Percentiles rank a stretch among this genome's conserved stretches.
phyloP scores from a whole-genome alignment of 2,329 filamentous ascomycete species.

The Teratosphaeria zuluensis region DNA sequence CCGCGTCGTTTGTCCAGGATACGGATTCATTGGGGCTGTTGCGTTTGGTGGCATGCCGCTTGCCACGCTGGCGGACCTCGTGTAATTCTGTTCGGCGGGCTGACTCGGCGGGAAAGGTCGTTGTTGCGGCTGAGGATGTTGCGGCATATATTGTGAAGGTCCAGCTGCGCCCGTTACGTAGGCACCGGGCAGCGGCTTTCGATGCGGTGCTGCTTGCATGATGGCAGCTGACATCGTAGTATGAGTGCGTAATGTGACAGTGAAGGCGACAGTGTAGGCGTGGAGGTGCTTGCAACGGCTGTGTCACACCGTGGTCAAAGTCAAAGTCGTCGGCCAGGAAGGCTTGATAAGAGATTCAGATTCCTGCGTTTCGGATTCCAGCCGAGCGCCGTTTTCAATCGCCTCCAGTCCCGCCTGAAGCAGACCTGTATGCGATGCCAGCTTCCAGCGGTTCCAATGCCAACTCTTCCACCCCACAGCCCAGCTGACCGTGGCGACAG shows the following conservation, averaged over 20 bases:
- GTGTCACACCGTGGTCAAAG: neutral
- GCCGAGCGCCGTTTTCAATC: neutral
- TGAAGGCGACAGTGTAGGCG: neutral
- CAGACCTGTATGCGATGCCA: neutral
- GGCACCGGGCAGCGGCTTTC: slow-evolving; percentile 8
- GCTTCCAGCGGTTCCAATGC: neutral
- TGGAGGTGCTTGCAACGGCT: neutral
- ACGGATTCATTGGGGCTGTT: neutral
- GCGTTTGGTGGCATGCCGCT: slow-evolving; percentile 1
- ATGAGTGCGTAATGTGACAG: neutral
- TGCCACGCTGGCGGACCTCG: neutral
- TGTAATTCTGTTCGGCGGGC: neutral
- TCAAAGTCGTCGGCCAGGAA: neutral
- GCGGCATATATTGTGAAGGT: neutral
- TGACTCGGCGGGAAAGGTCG: neutral
- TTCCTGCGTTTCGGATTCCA: neutral
- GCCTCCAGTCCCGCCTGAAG: neutral
- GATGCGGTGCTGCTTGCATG: slow-evolving; percentile 6
- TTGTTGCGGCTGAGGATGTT: slow-evolving; percentile 2
- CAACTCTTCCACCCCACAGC: neutral
- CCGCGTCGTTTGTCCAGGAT: slow-evolving; percentile 18
- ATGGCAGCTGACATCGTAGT: neutral
- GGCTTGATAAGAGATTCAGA: neutral
- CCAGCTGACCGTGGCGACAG: neutral
- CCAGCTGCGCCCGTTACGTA: neutral